Base-by-base conservation (phyloP, 1,284 basidiomycete genomes). In the Naganishia cerealis region DNA sequence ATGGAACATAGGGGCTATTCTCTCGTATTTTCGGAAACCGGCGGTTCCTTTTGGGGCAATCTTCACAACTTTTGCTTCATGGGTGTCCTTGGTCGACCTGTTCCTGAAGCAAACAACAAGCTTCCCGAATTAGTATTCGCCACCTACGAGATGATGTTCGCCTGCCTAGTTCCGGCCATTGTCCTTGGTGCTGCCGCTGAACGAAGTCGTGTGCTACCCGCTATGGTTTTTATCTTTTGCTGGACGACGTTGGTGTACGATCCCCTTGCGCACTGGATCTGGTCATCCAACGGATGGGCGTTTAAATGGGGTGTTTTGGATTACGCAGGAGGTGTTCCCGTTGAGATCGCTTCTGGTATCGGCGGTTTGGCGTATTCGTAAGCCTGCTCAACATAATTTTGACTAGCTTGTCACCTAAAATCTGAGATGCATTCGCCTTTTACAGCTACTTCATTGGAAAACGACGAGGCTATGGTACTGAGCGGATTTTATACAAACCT, bases 221-320 rank as follows among this genome's bases (percentile, higher is more conserved):
- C 91, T 24, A 89, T 94, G 85, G 82, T 95, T 38, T 89, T 96
- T 77, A 86, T 87, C 29, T 96, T 96, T 79, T 77, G 87, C 71
- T 96, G 93, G 93, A 79, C 79, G 6, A 80, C 78, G 0, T 63
- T 79, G 39, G 74, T 75, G 1, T 93, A 93, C 76, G 90, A 90
- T 73, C 89, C 90, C 0, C 81, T 92, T 54, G 88, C 88, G 5
- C 87, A 85, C 75, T 90, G 90, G 89, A 85, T 87, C 33, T 92
- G 90, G 90, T 85, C 84, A 63, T 75, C 82, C 0, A 86, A 87
- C 71, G 93, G 94, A 10, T 97, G 93, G 93, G 93, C 87, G 0
- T 88, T 87, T 80, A 89, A 88, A 74, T 94, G 90, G 89, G 92
- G 93, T 29, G 91, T 94, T 9, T 84, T 94, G 54, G 93, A 96